A percentile compares a stretch with the other conserved stretches of the same genome.
phyloP scores from a whole-genome alignment of 345 rosid species.

The Stellera chamaejasme region DNA sequence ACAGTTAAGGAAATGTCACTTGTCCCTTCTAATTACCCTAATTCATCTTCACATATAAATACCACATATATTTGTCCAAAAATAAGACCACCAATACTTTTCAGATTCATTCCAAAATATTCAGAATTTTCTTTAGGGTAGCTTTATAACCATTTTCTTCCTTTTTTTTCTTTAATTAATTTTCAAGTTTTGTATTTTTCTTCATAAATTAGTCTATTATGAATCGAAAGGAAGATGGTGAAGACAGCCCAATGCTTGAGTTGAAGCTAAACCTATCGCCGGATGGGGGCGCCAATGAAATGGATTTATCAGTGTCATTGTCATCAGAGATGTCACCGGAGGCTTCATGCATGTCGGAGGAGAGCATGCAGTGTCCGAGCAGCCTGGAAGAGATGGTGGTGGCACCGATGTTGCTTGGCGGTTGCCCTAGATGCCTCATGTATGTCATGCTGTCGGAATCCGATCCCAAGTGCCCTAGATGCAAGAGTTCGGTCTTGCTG shows the following conservation, averaged over 20 bases:
- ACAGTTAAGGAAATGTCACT: no score
- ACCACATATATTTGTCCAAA: no score
- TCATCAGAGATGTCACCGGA: slow-evolving; percentile 16
- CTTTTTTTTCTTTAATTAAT: no score
- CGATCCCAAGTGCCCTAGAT: slow-evolving; percentile 46
- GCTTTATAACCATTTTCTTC: not conserved
- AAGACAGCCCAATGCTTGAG: slow-evolving; percentile 26
- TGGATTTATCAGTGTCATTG: slow-evolving; percentile 14
- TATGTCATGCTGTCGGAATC: slow-evolving; percentile 50
- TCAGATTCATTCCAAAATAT: no score
- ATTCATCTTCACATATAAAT: no score
- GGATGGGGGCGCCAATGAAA: slow-evolving; percentile 7
- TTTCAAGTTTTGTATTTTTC: not conserved
- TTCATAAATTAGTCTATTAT: slow-evolving; percentile 2
- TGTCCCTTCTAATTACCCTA: no score
- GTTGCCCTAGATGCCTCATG: slow-evolving; percentile 58
- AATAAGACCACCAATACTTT: no score
- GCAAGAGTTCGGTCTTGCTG: slow-evolving; percentile 52
- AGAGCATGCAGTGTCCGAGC: slow-evolving; percentile 10
- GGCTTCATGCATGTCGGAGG: slow-evolving; percentile 42
- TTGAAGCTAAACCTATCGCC: slow-evolving; percentile 43
- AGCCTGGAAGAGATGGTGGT: slow-evolving; percentile 16
- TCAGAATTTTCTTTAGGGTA: not conserved
- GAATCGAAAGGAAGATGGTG: slow-evolving; percentile 20
- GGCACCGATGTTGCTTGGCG: slow-evolving; percentile 41